Percentiles rank a stretch among this genome's conserved stretches.
phyloP scores from a whole-genome alignment of 257 asterid species.

The Solanum gandarillasii region DNA sequence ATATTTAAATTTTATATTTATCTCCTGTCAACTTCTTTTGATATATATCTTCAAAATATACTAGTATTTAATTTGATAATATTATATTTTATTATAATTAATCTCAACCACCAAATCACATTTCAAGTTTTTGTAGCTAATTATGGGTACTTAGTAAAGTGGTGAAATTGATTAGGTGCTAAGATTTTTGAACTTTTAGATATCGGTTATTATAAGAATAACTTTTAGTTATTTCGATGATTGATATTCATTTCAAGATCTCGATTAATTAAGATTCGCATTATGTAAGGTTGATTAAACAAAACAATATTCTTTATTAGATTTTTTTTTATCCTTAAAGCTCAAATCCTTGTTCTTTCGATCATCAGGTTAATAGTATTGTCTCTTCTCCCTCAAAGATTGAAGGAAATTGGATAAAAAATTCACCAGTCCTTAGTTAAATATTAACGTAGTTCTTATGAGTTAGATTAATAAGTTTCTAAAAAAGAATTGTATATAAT shows the following conservation, averaged over 20 bases:
- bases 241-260: background rate
- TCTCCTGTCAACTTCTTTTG: background rate
- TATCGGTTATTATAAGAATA: background rate
- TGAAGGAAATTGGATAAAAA: background rate
- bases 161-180: background rate
- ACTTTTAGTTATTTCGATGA: background rate
- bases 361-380: background rate
- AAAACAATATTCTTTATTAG: background rate
- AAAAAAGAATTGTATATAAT: background rate
- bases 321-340: too few species aligned
- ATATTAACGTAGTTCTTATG: background rate
- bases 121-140: background rate
- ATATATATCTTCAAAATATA: background rate
- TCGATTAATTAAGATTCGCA: background rate
- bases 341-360: background rate
- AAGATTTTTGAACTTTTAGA: background rate
- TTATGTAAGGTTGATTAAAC: background rate
- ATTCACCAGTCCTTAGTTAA: background rate
- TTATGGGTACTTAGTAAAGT: background rate
- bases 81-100: background rate
- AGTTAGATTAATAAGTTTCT: background rate
- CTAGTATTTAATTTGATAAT: background rate
- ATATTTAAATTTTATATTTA: background rate
- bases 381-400: background rate
- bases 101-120: background rate